These are phyloP conservation scores for Beauveria pseudobassiana DNA, from an alignment of 2,329 filamentous ascomycete species.

Conservation along the genomic window DNA sequence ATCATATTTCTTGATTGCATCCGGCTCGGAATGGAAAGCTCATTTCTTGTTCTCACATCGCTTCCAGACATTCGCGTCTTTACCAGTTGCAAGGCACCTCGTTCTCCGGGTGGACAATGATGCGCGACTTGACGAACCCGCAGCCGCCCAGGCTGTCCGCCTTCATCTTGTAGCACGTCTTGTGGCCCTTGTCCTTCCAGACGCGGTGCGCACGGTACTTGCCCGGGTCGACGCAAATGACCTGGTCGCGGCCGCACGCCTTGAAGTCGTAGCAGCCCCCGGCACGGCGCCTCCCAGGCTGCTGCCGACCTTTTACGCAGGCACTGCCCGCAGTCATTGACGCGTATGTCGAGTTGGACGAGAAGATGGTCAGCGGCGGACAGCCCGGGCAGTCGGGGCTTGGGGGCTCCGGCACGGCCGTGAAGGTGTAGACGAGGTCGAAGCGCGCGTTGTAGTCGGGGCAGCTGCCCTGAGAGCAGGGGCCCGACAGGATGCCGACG, in stretches of 20 bases:
- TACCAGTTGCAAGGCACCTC: conserved; percentile 11
- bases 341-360: conserved; percentile 5
- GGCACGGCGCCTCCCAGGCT: not conserved
- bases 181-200: conserved; percentile 11
- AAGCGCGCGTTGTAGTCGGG: conserved; percentile 10
- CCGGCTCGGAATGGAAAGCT: no score
- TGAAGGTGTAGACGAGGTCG: conserved; percentile 12
- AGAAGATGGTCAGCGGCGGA: conserved; percentile 8
- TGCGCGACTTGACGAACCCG: conserved; percentile 4
- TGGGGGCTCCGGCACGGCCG: not conserved
- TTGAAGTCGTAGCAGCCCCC: conserved; percentile 9
- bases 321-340: conserved; percentile 9
- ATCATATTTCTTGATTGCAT: not conserved
- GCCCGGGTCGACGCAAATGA: conserved; percentile 12
- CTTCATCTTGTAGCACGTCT: conserved; percentile 12
- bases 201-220: conserved; percentile 12
- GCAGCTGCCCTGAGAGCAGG: conserved; percentile 12
- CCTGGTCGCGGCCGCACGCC: conserved; percentile 8
- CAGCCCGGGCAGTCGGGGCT: not conserved
- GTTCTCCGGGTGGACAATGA: not conserved
- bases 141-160: not conserved
- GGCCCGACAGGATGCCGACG: not conserved
- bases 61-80: not conserved
- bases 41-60: not conserved
- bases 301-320: not conserved